Conservation (phyloP, 192 early-diverging fungal species). For the Backusella macrospora region DNA sequence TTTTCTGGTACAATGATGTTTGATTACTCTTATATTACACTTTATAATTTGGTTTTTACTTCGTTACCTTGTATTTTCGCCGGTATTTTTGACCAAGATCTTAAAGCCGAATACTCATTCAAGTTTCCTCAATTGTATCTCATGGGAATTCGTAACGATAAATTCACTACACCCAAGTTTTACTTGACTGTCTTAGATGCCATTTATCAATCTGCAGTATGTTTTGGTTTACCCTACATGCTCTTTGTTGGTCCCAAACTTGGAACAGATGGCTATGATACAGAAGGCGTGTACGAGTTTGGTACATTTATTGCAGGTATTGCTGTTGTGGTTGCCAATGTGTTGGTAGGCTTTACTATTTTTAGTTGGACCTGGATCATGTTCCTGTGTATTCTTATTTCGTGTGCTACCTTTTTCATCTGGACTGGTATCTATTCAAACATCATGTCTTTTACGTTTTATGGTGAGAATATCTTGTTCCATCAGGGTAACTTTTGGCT, state of each 20-base stretch:
- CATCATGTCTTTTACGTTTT: conserved; percentile 36
- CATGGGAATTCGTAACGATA: conserved; percentile 58
- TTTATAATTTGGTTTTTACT: conserved; percentile 84
- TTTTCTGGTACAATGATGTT: conserved; percentile 73
- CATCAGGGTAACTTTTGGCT: conserved; percentile 72
- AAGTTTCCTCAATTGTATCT: conserved; percentile 75
- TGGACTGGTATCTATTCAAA: conserved; percentile 64
- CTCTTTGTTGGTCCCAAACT: conserved; percentile 51
- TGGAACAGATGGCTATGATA: conserved; percentile 38
- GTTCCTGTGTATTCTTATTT: conserved; percentile 50
- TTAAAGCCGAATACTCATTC: conserved; percentile 59
- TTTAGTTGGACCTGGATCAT: conserved; percentile 78
- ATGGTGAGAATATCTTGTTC: conserved; percentile 58
- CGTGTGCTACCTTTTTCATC: conserved; percentile 57
- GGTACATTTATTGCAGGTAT: conserved; percentile 75
- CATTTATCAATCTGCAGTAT: conserved; percentile 65
- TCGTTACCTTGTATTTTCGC: conserved; percentile 68
- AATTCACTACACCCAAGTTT: conserved; percentile 67
- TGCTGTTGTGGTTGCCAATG: conserved; percentile 76
- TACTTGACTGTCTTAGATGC: conserved; percentile 63
- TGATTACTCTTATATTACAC: conserved; percentile 76
- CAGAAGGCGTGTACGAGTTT: conserved; percentile 66
- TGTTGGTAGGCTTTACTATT: conserved; percentile 79
- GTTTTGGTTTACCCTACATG: conserved; percentile 63
- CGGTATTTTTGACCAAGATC: conserved; percentile 77